Base-by-base conservation (phyloP, 73 alveolate species). In the Blepharisma japonicum region DNA sequence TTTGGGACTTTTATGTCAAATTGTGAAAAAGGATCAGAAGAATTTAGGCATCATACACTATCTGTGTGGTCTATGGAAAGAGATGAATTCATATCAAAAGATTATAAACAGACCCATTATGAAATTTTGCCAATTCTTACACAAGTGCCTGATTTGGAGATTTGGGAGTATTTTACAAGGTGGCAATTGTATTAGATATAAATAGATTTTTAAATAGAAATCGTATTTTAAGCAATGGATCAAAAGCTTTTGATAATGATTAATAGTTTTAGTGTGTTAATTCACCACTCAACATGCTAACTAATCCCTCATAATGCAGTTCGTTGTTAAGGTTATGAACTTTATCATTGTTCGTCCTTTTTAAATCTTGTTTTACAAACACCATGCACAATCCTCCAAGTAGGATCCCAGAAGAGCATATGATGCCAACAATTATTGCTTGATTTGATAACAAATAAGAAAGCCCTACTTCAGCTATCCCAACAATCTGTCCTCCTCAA, bases 401-500 rank as follows among this genome's bases (percentile, higher is more conserved):
- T 20, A n/a, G 4, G 5, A 61, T 25, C 49, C 74, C 74, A 14
- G 74, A n/a, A 61, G 74, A n/a, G 23, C 74, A 61, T 14, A 61
- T 61, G 23, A 61, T 14, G 0, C 74, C 14, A 5, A 61, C 23
- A 61, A 61, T 25, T 9, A 61, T 39, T 9, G 74, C 47, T 25
- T 14, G 46, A 39, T 61, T 61, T 8, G 74, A n/a, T 5, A 61
- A 5, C 14, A 61, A 39, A 61, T 61, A 61, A 2, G 74, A n/a
- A 18, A 61, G 46, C 6, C 55, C 68, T 46, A 79, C 88, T 21
- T 49, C 68, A 8, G 79, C 55, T 61, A 94, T 90, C 68, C 97
- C 97, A 68, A 88, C 68, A 18, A 89, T 45, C 70, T 94, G 87
- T 56, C 91, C 92, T 45, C 85, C 70, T 48, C 68, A 47, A 90